Evolutionary conservation across 2,329 filamentous ascomycete species (phyloP).

Genomic region (Dryadomyces sulphureus): DNA sequence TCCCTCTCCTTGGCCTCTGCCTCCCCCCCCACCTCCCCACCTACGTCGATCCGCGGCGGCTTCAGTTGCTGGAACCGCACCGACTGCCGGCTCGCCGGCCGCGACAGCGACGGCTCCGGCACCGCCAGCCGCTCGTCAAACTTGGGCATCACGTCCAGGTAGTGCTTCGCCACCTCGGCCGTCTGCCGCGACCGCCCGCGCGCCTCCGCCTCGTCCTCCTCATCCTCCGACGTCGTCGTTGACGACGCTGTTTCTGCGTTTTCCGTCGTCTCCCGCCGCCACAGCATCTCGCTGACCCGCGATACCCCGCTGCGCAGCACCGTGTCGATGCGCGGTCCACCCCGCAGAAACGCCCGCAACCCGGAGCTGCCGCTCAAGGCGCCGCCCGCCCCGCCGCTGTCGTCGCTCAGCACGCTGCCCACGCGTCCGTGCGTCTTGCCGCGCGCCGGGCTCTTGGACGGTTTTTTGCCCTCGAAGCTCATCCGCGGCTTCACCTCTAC

Average conservation of each 20-base stretch:
- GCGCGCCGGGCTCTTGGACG: not conserved
- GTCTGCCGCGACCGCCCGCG: conserved; percentile 24
- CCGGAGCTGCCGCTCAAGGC: not conserved
- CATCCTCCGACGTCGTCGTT: conserved; percentile 21
- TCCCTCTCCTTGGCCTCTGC: conserved; percentile 8
- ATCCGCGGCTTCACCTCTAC: not conserved
- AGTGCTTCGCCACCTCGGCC: conserved; percentile 17
- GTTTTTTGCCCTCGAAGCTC: not conserved
- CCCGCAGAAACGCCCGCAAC: conserved; percentile 52
- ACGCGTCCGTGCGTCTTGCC: too few species aligned
- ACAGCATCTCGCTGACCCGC: conserved; percentile 40
- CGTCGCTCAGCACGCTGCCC: conserved; percentile 10
- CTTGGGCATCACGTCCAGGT: conserved; percentile 36
- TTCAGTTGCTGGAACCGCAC: conserved; percentile 32
- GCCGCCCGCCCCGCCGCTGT: not conserved
- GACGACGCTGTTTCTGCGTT: conserved; percentile 15
- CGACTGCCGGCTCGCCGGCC: conserved; percentile 24
- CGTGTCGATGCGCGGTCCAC: conserved; percentile 54
- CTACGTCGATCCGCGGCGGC: conserved; percentile 32
- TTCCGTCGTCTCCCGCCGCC: conserved; percentile 32
- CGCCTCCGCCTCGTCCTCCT: conserved; percentile 24
- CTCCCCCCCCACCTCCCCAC: conserved; percentile 23
- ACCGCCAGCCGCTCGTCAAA: conserved; percentile 21
- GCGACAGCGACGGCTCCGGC: conserved; percentile 12
- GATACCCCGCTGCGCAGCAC: conserved; percentile 47